These are phyloP conservation scores for Hymenoscyphus infarciens DNA, from an alignment of 2,329 filamentous ascomycete species.

Conservation along the genomic window DNA sequence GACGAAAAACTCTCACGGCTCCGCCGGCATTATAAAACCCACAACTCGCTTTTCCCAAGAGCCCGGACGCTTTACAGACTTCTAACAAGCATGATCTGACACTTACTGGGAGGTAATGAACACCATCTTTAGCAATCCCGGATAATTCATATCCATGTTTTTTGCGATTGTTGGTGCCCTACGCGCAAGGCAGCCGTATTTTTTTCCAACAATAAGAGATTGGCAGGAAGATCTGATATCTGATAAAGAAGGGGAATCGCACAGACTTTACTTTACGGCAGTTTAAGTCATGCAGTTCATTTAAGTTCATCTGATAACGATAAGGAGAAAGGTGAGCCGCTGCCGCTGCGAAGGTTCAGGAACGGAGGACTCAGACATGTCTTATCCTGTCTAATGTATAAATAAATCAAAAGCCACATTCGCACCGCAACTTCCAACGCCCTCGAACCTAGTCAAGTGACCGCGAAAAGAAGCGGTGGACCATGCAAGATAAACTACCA, in stretches of 20 bases:
- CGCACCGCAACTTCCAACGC: not conserved
- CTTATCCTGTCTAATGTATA: not conserved
- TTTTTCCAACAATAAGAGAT: not conserved
- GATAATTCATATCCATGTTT: not conserved
- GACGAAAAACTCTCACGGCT: not conserved
- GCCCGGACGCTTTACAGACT: slow-evolving; percentile 3
- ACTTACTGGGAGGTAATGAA: not conserved
- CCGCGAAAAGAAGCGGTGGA: not conserved
- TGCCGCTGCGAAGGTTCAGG: not conserved
- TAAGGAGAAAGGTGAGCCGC: not conserved
- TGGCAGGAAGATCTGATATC: not conserved
- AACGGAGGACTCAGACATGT: not conserved
- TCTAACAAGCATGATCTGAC: not conserved
- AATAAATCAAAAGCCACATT: not conserved
- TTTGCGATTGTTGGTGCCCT: slow-evolving; percentile 1
- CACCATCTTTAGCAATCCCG: not conserved
- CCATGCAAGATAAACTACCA: too few relatives aligned
- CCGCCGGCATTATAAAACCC: not conserved
- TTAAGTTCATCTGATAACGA: not conserved
- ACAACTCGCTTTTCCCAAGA: not conserved
- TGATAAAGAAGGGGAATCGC: not conserved
- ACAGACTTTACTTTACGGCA: not conserved
- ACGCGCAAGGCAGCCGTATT: not conserved
- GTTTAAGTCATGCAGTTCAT: not conserved
- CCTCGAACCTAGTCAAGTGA: not conserved